Percentiles rank a stretch among this genome's conserved stretches.
These are phyloP conservation scores for Pleurotus cornucopiae DNA, from an alignment of 768 basidiomycete genomes.

Conservation along the genomic window DNA sequence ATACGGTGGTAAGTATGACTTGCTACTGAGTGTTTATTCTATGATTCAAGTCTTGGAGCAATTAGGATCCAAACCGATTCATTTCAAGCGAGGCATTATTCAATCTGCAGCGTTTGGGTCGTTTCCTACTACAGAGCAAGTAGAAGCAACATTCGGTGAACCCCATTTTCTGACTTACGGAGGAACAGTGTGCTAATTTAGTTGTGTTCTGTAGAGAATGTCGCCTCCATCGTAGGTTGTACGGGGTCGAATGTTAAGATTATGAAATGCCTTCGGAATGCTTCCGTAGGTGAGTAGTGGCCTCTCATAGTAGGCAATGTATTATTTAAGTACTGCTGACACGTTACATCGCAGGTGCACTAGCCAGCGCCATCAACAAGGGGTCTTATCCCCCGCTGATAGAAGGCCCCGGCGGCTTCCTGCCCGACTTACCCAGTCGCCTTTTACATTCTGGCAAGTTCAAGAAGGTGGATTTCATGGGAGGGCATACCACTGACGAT, in stretches of 20 bases:
- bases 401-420: constrained; percentile 23
- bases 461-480: constrained; percentile 28
- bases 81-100: constrained; percentile 34
- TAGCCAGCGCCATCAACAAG: constrained; percentile 35
- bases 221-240: constrained; percentile 25
- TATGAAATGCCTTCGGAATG: constrained; percentile 26
- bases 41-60: not conserved
- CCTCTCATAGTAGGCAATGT: too few species aligned
- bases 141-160: constrained; percentile 22
- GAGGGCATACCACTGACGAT: constrained; percentile 39
- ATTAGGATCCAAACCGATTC: constrained; percentile 25
- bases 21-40: not conserved
- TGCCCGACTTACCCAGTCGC: constrained; percentile 31
- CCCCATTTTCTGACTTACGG: too few species aligned
- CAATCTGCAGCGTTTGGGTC: constrained; percentile 41
- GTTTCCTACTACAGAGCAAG: constrained; percentile 21
- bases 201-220: constrained; percentile 16
- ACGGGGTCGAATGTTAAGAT: constrained; percentile 20
- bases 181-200: too few species aligned
- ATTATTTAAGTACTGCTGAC: constrained; percentile 1
- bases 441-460: constrained; percentile 29
- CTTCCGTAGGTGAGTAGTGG: constrained; percentile 22
- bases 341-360: constrained; percentile 21
- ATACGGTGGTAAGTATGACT: constrained; percentile 28
- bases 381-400: constrained; percentile 26